These are phyloP conservation scores for Beauveria scarabaeidicola DNA, from an alignment of 2,329 filamentous ascomycete genomes.

Conservation along the genomic window DNA sequence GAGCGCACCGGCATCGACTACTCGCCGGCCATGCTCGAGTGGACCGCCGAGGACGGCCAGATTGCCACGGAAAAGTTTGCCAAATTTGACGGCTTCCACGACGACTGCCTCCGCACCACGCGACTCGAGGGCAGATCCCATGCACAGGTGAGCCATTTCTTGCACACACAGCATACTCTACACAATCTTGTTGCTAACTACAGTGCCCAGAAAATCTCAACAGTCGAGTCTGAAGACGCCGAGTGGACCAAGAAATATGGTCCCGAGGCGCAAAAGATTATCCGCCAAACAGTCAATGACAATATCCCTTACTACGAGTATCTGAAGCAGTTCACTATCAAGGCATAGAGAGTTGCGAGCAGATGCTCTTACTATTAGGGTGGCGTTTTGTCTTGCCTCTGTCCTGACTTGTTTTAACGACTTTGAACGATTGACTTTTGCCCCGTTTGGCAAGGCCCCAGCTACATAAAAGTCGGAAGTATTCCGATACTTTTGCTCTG, in stretches of 20 bases:
- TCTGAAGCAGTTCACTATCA: constrained; percentile 57
- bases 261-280: constrained; percentile 59
- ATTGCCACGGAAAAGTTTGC: constrained; percentile 71
- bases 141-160: constrained; percentile 39
- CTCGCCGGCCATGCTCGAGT: constrained; percentile 68
- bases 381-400: neutral
- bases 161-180: constrained; percentile 11
- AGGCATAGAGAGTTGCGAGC: neutral
- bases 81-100: constrained; percentile 96
- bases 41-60: constrained; percentile 70
- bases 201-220: constrained; percentile 46
- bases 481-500: neutral
- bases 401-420: neutral
- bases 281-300: constrained; percentile 60
- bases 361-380: neutral
- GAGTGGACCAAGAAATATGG: constrained; percentile 72
- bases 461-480: neutral
- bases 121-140: constrained; percentile 63
- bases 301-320: constrained; percentile 73
- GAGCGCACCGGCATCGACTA: constrained; percentile 72
- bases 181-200: neutral
- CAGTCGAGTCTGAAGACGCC: constrained; percentile 55
- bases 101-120: constrained; percentile 81
- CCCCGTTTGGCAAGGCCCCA: neutral
- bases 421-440: neutral